These are phyloP conservation scores for Dicorynia guianensis DNA, from an alignment of 306 rosid genomes.

Conservation along the genomic window DNA sequence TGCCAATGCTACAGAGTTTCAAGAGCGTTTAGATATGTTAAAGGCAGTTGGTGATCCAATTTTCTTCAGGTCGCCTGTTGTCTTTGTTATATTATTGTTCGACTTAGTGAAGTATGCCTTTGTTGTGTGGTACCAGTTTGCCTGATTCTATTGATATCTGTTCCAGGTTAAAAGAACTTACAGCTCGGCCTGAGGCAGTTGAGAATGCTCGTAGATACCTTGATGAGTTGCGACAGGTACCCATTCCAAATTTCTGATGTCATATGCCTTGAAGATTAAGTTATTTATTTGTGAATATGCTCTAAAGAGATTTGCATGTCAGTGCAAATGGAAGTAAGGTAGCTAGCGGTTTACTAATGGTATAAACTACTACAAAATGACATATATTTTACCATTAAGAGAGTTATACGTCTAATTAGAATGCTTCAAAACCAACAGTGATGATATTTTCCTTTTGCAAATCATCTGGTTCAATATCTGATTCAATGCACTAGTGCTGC, in stretches of 20 bases:
- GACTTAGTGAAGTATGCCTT: constrained; percentile 16
- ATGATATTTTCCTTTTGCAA: too few species aligned
- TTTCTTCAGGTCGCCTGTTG: constrained; percentile 73
- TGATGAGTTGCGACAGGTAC: constrained; percentile 78
- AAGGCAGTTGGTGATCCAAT: constrained; percentile 85
- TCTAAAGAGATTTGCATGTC: too few species aligned
- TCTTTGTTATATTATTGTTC: constrained; percentile 15
- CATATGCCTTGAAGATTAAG: constrained; percentile 10
- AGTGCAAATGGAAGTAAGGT: too few species aligned
- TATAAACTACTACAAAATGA: too few species aligned
- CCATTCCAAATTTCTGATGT: constrained; percentile 3
- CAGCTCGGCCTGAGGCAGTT: constrained; percentile 80
- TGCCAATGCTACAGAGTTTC: constrained; percentile 88
- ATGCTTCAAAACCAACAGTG: too few species aligned
- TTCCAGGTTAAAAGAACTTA: constrained; percentile 86
- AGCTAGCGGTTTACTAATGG: too few species aligned
- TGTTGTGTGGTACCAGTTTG: constrained; percentile 33
- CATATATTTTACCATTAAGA: too few species aligned
- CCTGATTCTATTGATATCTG: constrained; percentile 42
- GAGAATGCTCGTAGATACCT: constrained; percentile 71
- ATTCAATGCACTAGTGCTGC: too few species aligned
- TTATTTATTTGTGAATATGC: too few species aligned
- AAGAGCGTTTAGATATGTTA: constrained; percentile 73
- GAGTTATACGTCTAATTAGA: too few species aligned
- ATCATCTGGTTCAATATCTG: too few species aligned